A percentile compares a stretch with the other conserved stretches of the same genome.
Conservation (phyloP, 257 asterid genomes). For the Plantago elongata region DNA sequence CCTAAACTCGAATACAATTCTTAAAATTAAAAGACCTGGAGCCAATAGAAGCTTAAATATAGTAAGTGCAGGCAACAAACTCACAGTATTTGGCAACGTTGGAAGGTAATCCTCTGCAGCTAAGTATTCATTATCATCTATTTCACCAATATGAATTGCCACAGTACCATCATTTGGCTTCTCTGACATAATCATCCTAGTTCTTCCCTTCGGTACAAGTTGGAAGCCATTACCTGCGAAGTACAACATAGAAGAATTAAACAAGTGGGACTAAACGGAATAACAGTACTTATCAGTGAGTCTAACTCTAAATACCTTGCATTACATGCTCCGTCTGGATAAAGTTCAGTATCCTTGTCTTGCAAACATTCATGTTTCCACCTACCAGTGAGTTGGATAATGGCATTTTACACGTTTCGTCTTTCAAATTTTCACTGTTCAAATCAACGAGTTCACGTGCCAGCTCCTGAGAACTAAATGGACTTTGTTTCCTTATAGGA, state of each 20-base stretch:
- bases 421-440: conserved; percentile 57
- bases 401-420: conserved; percentile 61
- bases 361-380: conserved; percentile 74
- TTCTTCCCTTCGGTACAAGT: conserved; percentile 50
- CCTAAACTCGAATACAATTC: too few relatives aligned
- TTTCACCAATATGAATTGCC: conserved; percentile 81
- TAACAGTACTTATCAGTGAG: conserved; percentile 14
- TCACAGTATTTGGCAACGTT: conserved; percentile 85
- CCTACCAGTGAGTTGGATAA: conserved; percentile 80
- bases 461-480: conserved; percentile 46
- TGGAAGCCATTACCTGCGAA: conserved; percentile 58
- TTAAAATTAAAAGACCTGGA: background rate
- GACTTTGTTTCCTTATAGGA: conserved; percentile 39
- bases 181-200: conserved; percentile 92
- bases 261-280: conserved; percentile 16
- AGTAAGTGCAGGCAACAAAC: conserved; percentile 26
- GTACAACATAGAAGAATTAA: conserved; percentile 31
- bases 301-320: conserved; percentile 66
- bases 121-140: conserved; percentile 57
- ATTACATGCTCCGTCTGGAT: conserved; percentile 54
- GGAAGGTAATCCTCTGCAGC: conserved; percentile 86
- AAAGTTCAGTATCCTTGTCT: conserved; percentile 61
- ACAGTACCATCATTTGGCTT: conserved; percentile 82
- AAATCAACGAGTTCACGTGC: conserved; percentile 46
- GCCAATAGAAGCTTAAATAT: background rate